Evolutionary conservation across 331 rosid species (phyloP), one percentile per base, ranked within the genome.

Genomic region (Prunus yedoensis): DNA sequence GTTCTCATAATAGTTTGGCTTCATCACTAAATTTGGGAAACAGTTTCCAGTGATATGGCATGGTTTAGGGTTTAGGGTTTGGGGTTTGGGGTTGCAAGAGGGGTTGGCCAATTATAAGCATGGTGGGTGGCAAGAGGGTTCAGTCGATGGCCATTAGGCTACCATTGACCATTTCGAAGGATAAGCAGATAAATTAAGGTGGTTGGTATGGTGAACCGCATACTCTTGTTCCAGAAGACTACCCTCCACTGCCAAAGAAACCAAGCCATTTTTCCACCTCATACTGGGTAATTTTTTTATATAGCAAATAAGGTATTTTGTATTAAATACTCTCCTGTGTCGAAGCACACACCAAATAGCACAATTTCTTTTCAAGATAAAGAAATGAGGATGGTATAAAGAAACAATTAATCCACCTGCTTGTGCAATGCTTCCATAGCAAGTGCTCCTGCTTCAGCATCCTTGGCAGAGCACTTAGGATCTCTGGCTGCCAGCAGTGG

Each of bases 361-460:
- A 25, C 16, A 51, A 25, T 9, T 51, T 78, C 21, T 53, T 71
- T 17, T 13, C 47, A 60, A 35, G 54, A 51, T 43, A 58, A 45
- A 17, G 3, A 45, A 45, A 43, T 8, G 5, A 43, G 45, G 45
- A 47, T 20, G 21, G 21, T 14, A 32, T 35, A 65, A 70, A 68
- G 38, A 49, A 72, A 77, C 71, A 27, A 9, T 66, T 80, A 25
- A 93, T 96, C 97, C 38, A 94, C 99, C 99, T 94, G 99, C 90
- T 92, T 94, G 86, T 94, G 99, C 86, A 94, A 78, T 70, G 97
- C 97, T 74, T 94, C 99, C 99, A 94, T 94, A n/a, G 99, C 99
- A 65, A 94, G 99, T 63, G 90, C 97, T 68, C 99, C 99, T 23
- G 97, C 97, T 88, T 94, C 99, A 68, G 99, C 99, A 82, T 94